Evolutionary conservation across 495 filamentous ascomycete genomes (phyloP), one percentile per base, ranked within the genome.

Genomic region (Penicillium manginii): DNA sequence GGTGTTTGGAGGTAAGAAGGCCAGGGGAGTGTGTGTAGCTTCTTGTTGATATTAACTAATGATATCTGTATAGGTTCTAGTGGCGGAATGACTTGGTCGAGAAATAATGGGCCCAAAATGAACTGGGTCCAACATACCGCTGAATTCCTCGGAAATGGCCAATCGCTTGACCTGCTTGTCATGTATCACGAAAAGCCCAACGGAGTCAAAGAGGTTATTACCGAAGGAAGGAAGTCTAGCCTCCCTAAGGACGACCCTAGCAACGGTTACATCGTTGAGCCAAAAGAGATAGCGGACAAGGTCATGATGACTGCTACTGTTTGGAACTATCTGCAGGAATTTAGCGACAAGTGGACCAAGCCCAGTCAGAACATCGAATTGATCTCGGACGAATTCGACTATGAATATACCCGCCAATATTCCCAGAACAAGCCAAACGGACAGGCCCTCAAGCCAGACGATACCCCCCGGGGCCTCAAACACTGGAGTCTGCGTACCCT

Each of bases 401-500:
- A 23, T 9, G n/a, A 54, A 49, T 59, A 54, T 42, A 47, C 29
- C 19, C 46, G 46, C 46, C 21, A 49, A 49, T 49, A 49, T 21
- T 19, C 21, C 21, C 37, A 49, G 22, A 21, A 39, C 26, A 21
- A 4, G 14, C 50, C 57, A 32, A 17, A 37, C n/a, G 57, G 57
- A 23, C 52, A 52, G 31, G 42, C 50, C 10, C 57, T 59, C 21
- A 33, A 47, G 40, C 14, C 18, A 42, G 49, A 50, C 6, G 37
- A 35, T 9, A 23, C 37, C n/a, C 50, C 57, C 17, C 23, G 12
- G 17, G 57, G 29, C 14, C n/a, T 59, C 7, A 54, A 48, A 9
- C 26, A 48, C 37, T 59, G 50, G 57, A 50, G 57, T 22, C n/a
- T 59, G 57, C 57, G 57, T 45, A 59, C 57, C n/a, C 40, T 59